Percentiles rank a stretch among this genome's conserved stretches.
phyloP scores from a whole-genome alignment of 1,284 basidiomycete genomes.

The Volvariella surrecta region DNA sequence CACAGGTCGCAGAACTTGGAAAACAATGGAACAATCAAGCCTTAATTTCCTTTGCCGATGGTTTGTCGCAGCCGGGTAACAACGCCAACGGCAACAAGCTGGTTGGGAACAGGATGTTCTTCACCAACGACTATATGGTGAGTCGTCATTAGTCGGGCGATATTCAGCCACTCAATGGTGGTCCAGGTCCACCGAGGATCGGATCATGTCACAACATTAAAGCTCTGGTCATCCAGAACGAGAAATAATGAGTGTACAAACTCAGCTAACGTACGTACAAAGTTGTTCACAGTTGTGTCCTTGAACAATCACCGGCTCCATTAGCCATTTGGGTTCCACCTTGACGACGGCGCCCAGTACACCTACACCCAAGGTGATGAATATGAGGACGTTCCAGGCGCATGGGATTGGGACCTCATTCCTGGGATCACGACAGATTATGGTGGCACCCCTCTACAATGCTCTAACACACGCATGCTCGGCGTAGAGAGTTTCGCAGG shows the following conservation, averaged over 20 bases:
- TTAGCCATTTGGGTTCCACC: constrained; percentile 56
- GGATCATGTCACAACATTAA: constrained; percentile 51
- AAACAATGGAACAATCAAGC: constrained; percentile 37
- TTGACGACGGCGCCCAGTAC: constrained; percentile 56
- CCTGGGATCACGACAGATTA: constrained; percentile 63
- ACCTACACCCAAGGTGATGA: constrained; percentile 57
- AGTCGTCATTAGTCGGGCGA: constrained; percentile 2
- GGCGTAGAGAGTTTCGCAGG: constrained; percentile 55
- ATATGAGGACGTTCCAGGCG: constrained; percentile 47
- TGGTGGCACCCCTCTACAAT: constrained; percentile 39
- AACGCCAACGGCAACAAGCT: constrained; percentile 54
- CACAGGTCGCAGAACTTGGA: constrained; percentile 42
- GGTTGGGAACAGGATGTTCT: constrained; percentile 57
- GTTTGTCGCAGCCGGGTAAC: constrained; percentile 25
- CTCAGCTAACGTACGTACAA: constrained; percentile 38
- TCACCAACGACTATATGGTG: constrained; percentile 63
- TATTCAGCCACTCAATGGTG: not conserved
- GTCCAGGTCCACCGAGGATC: constrained; percentile 48
- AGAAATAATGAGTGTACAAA: constrained; percentile 60
- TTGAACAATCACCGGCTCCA: not conserved
- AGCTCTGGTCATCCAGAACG: constrained; percentile 57
- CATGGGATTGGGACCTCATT: constrained; percentile 69
- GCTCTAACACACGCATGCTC: constrained; percentile 26
- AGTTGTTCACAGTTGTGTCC: not conserved
- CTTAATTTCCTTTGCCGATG: constrained; percentile 32